Conservation (phyloP, 306 rosid species). For the Cicer cuneatum region DNA sequence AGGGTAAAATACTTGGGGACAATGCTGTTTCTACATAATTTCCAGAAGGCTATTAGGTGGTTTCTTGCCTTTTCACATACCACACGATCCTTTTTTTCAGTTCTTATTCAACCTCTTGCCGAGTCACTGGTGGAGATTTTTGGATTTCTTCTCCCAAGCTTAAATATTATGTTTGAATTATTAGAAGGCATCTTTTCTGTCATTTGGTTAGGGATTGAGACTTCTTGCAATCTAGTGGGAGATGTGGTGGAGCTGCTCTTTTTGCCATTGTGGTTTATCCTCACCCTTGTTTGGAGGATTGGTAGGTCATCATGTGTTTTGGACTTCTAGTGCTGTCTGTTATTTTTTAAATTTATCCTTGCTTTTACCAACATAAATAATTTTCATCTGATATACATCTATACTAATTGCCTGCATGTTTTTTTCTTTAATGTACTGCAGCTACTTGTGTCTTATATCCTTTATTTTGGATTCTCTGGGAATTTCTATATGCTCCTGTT, state of each 20-base stretch:
- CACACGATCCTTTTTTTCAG: constrained; percentile 64
- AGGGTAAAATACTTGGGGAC: constrained; percentile 95
- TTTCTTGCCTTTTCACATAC: constrained; percentile 66
- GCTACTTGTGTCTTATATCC: constrained; percentile 71
- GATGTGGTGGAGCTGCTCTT: constrained; percentile 67
- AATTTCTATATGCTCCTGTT: constrained; percentile 74
- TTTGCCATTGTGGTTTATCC: constrained; percentile 67
- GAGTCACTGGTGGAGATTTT: constrained; percentile 61
- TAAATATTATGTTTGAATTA: constrained; percentile 54
- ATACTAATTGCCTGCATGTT: constrained; percentile 34
- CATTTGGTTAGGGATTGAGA: constrained; percentile 62
- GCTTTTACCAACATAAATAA: constrained; percentile 30
- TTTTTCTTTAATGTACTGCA: constrained; percentile 54
- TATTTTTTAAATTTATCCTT: constrained; percentile 15
- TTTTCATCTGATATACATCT: constrained; percentile 26
- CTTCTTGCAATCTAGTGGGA: constrained; percentile 57
- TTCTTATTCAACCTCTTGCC: constrained; percentile 74
- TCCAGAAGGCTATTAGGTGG: constrained; percentile 84
- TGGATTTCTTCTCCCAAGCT: constrained; percentile 72
- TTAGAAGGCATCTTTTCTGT: constrained; percentile 62
- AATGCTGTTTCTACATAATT: constrained; percentile 88
- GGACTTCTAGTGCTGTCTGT: constrained; percentile 21
- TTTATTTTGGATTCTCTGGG: constrained; percentile 68
- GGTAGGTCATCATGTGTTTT: constrained; percentile 65
- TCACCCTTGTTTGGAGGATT: constrained; percentile 62